Base-by-base conservation (phyloP, 345 rosid genomes). In the Passiflora organensis region DNA sequence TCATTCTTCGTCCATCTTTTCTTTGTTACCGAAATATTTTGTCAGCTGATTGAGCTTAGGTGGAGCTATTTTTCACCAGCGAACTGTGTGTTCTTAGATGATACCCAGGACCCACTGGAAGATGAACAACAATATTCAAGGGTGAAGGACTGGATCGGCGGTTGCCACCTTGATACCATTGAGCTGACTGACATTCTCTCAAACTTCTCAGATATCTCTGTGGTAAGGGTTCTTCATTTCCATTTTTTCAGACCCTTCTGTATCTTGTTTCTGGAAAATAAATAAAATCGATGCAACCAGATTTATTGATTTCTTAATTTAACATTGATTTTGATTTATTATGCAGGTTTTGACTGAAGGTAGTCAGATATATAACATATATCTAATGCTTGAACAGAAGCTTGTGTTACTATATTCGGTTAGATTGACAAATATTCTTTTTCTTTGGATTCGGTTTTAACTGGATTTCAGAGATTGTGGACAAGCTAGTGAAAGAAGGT, bases 321-420 rank as follows among this genome's bases (percentile, higher is more conserved):
- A 21, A 37, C 20, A 6, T 34, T n/a, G 43, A 47, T 60, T 54
- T 43, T 52, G 8, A 32, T 56, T 24, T 45, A 36, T 53, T 36
- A 56, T 80, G 79, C 95, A 91, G 98, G 88, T 58, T 48, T 62
- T 89, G 68, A 79, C 72, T 18, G 95, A 84, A 83, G 95, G 99
- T 89, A 80, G 69, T 51, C 48, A 52, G 53, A 66, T 43, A 47
- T 23, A 62, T 21, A n/a, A n/a, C n/a, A n/a, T n/a, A n/a, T n/a
- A n/a, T n/a, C n/a, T n/a, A n/a, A n/a, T 51, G 59, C 58, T 56
- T 46, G 60, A 46, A 57, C 49, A 42, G 56, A 48, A 57, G 48
- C 64, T 51, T 13, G 39, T 32, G 23, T 23, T 56, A 38, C 51
- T 53, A 14, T 32, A 45, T 5, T 42, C 68, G 47, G 24, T 4